Conservation (phyloP, 2,329 filamentous ascomycete genomes). For the Aspergillus sp. region DNA sequence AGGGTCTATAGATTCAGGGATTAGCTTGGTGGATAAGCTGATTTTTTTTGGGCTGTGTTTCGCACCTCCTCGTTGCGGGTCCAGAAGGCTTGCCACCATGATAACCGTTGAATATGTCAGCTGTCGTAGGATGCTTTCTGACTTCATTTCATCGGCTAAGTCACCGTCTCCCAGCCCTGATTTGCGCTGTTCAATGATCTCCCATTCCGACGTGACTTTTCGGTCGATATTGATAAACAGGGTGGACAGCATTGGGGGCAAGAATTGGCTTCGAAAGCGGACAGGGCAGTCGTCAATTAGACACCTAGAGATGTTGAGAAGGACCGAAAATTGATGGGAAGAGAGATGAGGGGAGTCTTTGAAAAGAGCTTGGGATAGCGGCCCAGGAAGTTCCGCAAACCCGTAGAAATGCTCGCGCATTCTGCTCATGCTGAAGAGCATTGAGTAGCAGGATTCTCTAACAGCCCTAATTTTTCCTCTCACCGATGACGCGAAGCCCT, state of each 20-base stretch:
- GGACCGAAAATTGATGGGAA: slow-evolving; percentile 89
- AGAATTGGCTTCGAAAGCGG: slow-evolving; percentile 71
- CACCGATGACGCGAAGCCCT: slow-evolving; percentile 91
- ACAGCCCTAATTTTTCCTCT: slow-evolving; percentile 85
- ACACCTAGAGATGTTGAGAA: slow-evolving; percentile 83
- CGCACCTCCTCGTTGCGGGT: slow-evolving; percentile 66
- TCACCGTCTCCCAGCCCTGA: slow-evolving; percentile 70
- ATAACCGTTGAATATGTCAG: slow-evolving; percentile 89
- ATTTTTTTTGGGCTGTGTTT: slow-evolving; percentile 1
- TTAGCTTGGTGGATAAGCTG: slow-evolving; percentile 16
- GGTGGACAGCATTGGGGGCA: slow-evolving; percentile 77
- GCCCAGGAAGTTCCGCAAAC: slow-evolving; percentile 77
- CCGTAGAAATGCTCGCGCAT: slow-evolving; percentile 88
- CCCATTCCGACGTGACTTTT: slow-evolving; percentile 88
- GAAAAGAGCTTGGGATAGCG: slow-evolving; percentile 81
- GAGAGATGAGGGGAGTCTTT: slow-evolving; percentile 79
- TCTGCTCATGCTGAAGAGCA: slow-evolving; percentile 89
- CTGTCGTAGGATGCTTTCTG: slow-evolving; percentile 90
- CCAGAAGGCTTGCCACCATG: slow-evolving; percentile 85
- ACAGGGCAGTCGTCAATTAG: slow-evolving; percentile 91
- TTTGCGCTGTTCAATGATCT: slow-evolving; percentile 62
- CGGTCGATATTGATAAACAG: slow-evolving; percentile 83
- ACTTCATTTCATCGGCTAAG: slow-evolving; percentile 94
- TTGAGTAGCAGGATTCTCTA: slow-evolving; percentile 89
- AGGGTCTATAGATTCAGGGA: slow-evolving; percentile 27